Percentiles rank a stretch among this genome's conserved stretches.
Conservation (phyloP, 2,329 filamentous ascomycete genomes). For the Scytalidium lignicola region DNA sequence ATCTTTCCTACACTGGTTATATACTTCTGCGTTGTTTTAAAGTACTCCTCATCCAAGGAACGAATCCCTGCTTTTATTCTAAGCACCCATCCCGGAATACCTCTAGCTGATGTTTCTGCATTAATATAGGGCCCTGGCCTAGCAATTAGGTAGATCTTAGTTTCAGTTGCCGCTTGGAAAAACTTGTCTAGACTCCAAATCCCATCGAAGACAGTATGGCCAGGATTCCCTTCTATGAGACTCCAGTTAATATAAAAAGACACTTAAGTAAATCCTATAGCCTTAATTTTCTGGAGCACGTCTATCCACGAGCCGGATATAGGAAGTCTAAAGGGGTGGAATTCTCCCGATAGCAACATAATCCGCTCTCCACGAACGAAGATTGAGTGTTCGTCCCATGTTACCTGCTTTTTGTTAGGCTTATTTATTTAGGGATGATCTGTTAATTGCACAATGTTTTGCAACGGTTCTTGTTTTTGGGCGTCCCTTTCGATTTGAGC, state of each 20-base stretch:
- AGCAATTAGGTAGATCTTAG: constrained; percentile 71
- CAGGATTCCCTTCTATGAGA: constrained; percentile 65
- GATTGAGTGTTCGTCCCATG: constrained; percentile 68
- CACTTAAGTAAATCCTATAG: constrained; percentile 71
- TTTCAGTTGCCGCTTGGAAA: constrained; percentile 65
- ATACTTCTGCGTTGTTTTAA: constrained; percentile 62
- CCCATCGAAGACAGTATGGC: constrained; percentile 62
- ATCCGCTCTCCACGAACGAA: constrained; percentile 65
- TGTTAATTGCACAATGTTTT: neutral
- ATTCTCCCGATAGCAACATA: constrained; percentile 68
- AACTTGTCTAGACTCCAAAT: constrained; percentile 68
- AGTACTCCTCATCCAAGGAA: constrained; percentile 53
- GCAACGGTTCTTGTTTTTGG: neutral
- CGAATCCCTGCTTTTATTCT: constrained; percentile 56
- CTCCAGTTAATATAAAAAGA: constrained; percentile 79
- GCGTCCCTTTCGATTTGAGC: neutral
- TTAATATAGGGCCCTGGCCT: constrained; percentile 71
- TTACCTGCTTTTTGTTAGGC: constrained; percentile 35
- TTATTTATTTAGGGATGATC: neutral
- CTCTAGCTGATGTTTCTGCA: constrained; percentile 68
- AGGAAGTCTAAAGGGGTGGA: constrained; percentile 61
- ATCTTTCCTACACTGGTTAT: constrained; percentile 54
- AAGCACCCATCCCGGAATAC: constrained; percentile 73
- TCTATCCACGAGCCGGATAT: constrained; percentile 62
- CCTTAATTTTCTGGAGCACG: constrained; percentile 77